Conservation (phyloP, 73 alveolate genomes). For the Durusdinium trenchii region DNA sequence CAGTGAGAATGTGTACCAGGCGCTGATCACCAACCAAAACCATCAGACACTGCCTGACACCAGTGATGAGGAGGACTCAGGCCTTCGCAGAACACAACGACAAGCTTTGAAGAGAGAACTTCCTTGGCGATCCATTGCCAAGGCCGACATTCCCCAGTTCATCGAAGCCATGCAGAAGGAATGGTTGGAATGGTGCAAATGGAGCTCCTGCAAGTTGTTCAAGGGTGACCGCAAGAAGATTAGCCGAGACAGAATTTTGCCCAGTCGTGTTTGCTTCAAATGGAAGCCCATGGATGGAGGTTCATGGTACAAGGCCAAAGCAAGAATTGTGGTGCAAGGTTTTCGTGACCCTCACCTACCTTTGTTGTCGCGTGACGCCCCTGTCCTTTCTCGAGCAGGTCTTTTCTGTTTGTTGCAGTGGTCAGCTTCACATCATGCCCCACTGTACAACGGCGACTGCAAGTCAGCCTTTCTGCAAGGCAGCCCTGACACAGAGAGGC, state of each 20-base stretch:
- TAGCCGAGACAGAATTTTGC: background rate
- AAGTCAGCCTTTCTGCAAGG: constrained; percentile 34
- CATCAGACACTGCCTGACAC: too few species aligned
- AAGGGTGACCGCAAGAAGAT: background rate
- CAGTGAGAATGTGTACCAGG: too few species aligned
- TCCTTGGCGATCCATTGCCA: constrained; percentile 10
- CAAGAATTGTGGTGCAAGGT: background rate
- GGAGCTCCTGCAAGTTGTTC: constrained; percentile 1
- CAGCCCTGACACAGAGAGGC: background rate
- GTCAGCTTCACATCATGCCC: background rate
- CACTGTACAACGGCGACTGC: background rate
- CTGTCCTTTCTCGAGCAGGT: background rate
- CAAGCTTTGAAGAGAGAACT: constrained; percentile 28
- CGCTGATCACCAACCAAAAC: too few species aligned
- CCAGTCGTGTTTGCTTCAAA: background rate
- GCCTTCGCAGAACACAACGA: background rate
- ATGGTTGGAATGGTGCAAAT: background rate
- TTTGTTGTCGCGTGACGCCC: background rate
- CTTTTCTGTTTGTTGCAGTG: background rate
- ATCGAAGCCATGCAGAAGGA: background rate
- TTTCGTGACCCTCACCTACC: constrained; percentile 43
- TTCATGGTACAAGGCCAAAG: background rate
- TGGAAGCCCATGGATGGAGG: constrained; percentile 24
- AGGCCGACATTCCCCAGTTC: background rate
- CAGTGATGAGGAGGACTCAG: background rate